Evolutionary conservation across 768 basidiomycete species (phyloP), one percentile per base, ranked within the genome.

Genomic region (Pulveroboletus sp.): DNA sequence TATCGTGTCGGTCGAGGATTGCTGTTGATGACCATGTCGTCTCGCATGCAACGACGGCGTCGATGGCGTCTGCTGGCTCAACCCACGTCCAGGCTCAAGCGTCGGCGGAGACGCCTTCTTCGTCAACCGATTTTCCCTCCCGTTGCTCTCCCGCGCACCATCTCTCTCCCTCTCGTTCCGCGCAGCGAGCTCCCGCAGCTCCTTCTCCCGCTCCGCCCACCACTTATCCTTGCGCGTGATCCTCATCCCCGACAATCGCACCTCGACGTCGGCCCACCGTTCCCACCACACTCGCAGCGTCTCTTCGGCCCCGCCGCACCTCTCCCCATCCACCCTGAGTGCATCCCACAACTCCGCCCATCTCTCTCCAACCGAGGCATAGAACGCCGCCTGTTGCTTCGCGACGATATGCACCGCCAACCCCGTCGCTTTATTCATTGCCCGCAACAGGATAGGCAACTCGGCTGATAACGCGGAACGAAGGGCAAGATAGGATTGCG

Each of bases 341-440:
- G 84, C 86, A 52, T 90, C 86, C 89, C 89, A 92, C n/a, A 92
- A 68, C n/a, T 82, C 83, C 2, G 73, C 76, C 89, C 89, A 92
- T 27, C 77, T 71, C 43, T 80, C 79, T 38, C 77, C 73, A 6
- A 86, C 76, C 35, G 78, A 78, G 14, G 65, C 51, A 71, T 80
- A 91, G 59, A 85, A 86, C 21, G 67, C 65, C 2, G 72, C 72
- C 61, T 91, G 89, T 50, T 80, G 74, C 6, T 69, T 66, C 0
- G 77, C 78, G 26, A 90, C 69, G 24, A 78, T 72, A 4, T 71
- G 57, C 0, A 88, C 73, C 46, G 76, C 74, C 5, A 73, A 63
- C 0, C 71, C 72, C 32, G 88, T 72, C 15, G 86, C 88, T n/a
- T 68, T 69, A 53, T 86, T 76, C 49, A 90, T 65, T 15, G 83